These are phyloP conservation scores for Eleusine coracana DNA, from an alignment of 176 grass and related monocot species.

Conservation along the genomic window DNA sequence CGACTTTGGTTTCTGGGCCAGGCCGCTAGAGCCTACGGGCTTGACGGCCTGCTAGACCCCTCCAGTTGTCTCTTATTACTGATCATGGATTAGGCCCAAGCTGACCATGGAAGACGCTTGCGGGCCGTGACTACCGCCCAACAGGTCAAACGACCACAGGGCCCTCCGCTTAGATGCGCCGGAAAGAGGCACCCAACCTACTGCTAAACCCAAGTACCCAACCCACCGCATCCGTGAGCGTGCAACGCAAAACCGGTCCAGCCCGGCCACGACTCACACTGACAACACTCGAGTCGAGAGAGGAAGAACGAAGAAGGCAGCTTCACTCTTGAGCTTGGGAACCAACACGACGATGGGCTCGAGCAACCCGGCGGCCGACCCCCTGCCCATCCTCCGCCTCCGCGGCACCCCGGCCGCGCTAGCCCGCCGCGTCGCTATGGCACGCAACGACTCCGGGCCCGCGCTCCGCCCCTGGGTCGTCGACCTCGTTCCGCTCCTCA, in stretches of 20 bases:
- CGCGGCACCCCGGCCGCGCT: constrained; percentile 35
- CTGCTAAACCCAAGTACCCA: not conserved
- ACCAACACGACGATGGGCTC: constrained; percentile 42
- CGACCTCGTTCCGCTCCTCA: constrained; percentile 70
- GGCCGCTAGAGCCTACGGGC: not conserved
- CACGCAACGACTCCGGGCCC: constrained; percentile 35
- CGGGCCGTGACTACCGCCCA: too few species aligned
- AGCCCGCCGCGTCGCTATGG: constrained; percentile 62
- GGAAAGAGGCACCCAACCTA: not conserved
- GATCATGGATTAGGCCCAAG: too few species aligned
- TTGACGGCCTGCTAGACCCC: too few species aligned
- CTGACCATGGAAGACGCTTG: too few species aligned
- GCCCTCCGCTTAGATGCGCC: not conserved
- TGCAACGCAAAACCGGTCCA: not conserved
- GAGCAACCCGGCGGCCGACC: constrained; percentile 46
- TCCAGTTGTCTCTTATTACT: too few species aligned
- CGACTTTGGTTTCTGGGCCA: constrained; percentile 41
- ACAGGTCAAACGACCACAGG: too few species aligned
- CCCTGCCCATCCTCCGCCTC: constrained; percentile 18
- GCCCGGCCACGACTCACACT: not conserved
- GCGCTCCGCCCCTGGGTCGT: constrained; percentile 60
- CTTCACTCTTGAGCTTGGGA: not conserved
- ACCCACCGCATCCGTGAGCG: not conserved
- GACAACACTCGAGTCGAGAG: not conserved
- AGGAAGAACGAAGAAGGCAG: not conserved